Base-by-base conservation (phyloP, 2,329 filamentous ascomycete species). In the Pseudogymnoascus sp. region DNA sequence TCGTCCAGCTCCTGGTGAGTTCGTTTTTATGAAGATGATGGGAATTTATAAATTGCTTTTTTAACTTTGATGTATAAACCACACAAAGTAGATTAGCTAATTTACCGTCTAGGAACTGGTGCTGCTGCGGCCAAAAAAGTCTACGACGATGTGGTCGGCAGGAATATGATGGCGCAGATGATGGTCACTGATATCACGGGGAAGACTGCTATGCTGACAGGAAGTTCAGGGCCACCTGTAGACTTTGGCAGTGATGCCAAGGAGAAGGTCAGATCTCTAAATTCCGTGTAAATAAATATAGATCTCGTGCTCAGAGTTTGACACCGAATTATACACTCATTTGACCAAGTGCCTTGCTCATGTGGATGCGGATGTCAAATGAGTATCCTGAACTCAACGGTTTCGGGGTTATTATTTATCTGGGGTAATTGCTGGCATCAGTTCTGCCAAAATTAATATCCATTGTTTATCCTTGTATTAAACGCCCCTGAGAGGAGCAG, bases 161-260 rank as follows among this genome's bases (percentile, higher is more conserved):
- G 69, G 7, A 67, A 65, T 31, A 63, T 70, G 46, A 67, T 69
- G 64, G 53, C 67, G 10, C 36, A 67, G 11, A 38, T 70, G 46
- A 59, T 70, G 40, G 65, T 70, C 18, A 65, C 62, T n/a, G 68
- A 70, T 59, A 68, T 65, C 8, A 64, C 25, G 46, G 68, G 67
- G 25, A 67, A 64, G n/a, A 64, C 64, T 11, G 63, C 28, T 12
- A 66, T 65, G 60, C 63, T 69, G 44, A 68, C 65, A 11, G 65
- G 66, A 37, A 23, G 34, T n/a, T 25, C 62, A 8, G 66, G 64
- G 5, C 18, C 64, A 5, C 18, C 64, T 31, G 6, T 69, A 11
- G 65, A 67, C 56, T 70, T 66, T 62, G 66, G 67, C 23, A 60
- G 59, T 11, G 44, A 50, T 14, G 44, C 66, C 31, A 69, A 64